phyloP scores from a whole-genome alignment of 352 stramenopile genomes.

The Phytophthora syringae region DNA sequence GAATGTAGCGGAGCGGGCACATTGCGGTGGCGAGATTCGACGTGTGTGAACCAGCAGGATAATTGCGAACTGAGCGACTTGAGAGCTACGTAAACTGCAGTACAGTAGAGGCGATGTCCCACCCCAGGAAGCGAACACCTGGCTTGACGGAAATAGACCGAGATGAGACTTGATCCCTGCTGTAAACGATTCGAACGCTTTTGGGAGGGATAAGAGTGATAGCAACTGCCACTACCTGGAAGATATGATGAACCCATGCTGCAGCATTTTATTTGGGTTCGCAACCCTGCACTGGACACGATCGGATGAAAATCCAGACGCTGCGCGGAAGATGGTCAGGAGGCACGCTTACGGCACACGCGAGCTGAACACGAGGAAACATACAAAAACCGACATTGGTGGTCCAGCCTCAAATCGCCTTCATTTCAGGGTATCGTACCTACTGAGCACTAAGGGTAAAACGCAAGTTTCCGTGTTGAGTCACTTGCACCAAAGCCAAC shows the following conservation, averaged over 20 bases:
- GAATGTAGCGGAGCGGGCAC: slow-evolving; percentile 88
- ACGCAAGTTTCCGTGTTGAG: too few species aligned
- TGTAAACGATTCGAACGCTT: background rate
- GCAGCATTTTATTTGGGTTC: background rate
- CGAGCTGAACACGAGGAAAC: slow-evolving; percentile 13
- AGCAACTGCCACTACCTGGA: background rate
- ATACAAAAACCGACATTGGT: slow-evolving; percentile 11
- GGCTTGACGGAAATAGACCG: slow-evolving; percentile 23
- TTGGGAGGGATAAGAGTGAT: background rate
- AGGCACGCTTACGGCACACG: slow-evolving; percentile 20
- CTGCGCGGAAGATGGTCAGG: slow-evolving; percentile 13
- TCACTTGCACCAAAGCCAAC: too few species aligned
- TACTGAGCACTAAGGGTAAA: slow-evolving; percentile 8
- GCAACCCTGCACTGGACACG: slow-evolving; percentile 5
- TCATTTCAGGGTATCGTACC: slow-evolving; percentile 5
- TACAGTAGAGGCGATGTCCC: slow-evolving; percentile 26
- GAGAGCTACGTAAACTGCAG: slow-evolving; percentile 15
- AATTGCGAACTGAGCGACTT: slow-evolving; percentile 35
- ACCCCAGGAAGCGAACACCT: slow-evolving; percentile 35
- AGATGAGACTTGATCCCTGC: background rate
- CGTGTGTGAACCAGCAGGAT: background rate
- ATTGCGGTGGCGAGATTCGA: slow-evolving; percentile 32
- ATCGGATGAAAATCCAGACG: slow-evolving; percentile 37
- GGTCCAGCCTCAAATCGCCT: background rate
- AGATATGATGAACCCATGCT: background rate